Evolutionary conservation across 2,329 filamentous ascomycete genomes (phyloP).

Genomic region (Beauveria brongniartii): DNA sequence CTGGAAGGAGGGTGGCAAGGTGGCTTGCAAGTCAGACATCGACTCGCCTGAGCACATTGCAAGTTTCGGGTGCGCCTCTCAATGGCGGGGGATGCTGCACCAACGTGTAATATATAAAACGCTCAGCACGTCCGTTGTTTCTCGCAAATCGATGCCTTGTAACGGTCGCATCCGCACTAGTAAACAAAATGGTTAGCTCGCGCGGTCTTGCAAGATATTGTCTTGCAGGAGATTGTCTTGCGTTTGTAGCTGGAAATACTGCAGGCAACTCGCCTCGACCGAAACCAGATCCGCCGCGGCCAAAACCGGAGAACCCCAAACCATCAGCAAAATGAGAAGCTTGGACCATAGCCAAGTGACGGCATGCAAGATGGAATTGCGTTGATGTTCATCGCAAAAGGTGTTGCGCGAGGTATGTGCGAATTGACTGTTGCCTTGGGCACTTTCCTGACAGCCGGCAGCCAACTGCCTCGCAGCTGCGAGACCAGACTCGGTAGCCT

Average conservation of each 20-base stretch:
- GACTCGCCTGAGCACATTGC: neutral
- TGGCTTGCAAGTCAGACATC: neutral
- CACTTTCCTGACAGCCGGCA: neutral
- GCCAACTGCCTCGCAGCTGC: neutral
- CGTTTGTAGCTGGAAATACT: neutral
- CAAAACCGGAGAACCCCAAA: neutral
- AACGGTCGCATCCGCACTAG: neutral
- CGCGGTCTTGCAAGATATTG: neutral
- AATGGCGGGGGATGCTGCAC: neutral
- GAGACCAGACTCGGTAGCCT: neutral
- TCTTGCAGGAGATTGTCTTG: neutral
- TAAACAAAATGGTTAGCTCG: neutral
- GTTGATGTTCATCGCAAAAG: neutral
- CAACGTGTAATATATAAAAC: neutral
- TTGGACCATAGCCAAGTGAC: neutral
- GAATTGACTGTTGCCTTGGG: neutral
- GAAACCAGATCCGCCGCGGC: constrained; percentile 5
- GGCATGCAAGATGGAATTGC: neutral
- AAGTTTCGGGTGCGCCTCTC: neutral
- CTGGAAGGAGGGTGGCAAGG: neutral
- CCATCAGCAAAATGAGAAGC: neutral
- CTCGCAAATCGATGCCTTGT: neutral
- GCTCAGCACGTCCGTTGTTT: neutral
- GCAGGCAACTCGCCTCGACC: neutral
- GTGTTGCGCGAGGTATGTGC: neutral